Evolutionary conservation across 2,329 filamentous ascomycete species (phyloP), one percentile per base, ranked within the genome.

Genomic region (Diplodia mutila): DNA sequence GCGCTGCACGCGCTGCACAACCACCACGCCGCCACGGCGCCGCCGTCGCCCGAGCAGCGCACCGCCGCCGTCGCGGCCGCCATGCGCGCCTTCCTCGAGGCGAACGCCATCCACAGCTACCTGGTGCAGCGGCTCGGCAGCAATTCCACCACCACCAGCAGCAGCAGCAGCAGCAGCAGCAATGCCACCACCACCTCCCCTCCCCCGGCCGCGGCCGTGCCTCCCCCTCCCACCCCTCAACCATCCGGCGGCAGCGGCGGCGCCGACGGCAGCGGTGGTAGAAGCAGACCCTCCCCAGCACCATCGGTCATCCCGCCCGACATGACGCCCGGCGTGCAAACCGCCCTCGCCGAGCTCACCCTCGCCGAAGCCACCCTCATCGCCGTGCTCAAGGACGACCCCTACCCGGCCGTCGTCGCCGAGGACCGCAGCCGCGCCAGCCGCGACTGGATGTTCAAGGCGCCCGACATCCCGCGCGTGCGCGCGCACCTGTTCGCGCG

Each of bases 391-490:
- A 98, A 98, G 73, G 94, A 98, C 75, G 95, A 99, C 74, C 93
- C 94, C 0, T 98, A 97, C 75, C 91, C 94, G 1, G 89, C 91
- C 1, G 87, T 90, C 7, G 90, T 97, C 2, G 89, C 93, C 0
- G 92, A 97, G 73, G 88, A 90, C 67, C 86, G 94, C 57, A 96
- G 97, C 75, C 87, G 90, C 65, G 89, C 90, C 72, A 93, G 94
- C 77, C 93, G 87, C 69, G 94, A 98, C 72, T 99, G 94, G 94
- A 98, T 98, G 93, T 96, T 95, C 78, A 92, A 91, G 73, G 87
- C 93, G 0, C 93, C 94, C 0, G 89, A 93, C 61, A 92, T 97
- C 59, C 91, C 93, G 34, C 94, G 94, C 75, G 93, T 97, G 21
- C 89, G 94, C 55, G 93, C 93, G 9, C 90, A 96, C 74, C 84